phyloP scores from a whole-genome alignment of 805 yeast species.

The Metschnikowia peoriensis region DNA sequence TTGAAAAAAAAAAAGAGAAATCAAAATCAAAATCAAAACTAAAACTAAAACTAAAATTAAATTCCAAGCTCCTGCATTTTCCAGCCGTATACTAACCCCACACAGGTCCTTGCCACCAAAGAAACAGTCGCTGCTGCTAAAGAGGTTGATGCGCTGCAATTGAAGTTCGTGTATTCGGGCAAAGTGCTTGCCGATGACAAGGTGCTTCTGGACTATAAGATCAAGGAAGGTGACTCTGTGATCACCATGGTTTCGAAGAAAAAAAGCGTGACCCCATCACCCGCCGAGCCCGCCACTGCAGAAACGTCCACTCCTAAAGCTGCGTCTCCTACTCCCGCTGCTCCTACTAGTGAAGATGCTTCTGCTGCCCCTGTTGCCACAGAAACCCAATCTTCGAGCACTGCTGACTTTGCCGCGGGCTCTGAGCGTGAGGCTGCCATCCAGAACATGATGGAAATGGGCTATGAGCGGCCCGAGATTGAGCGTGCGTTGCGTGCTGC shows the following conservation, averaged over 20 bases:
- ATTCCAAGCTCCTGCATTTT: too few species aligned
- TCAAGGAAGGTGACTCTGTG: conserved; percentile 83
- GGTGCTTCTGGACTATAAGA: conserved; percentile 64
- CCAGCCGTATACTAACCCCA: conserved; percentile 7
- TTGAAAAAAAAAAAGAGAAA: too few species aligned
- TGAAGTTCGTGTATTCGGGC: conserved; percentile 90
- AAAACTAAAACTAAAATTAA: too few species aligned
- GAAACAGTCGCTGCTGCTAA: conserved; percentile 67
- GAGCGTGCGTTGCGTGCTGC: conserved; percentile 93
- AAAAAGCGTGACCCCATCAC: conserved; percentile 26
- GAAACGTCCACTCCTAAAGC: not conserved
- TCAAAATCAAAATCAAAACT: too few species aligned
- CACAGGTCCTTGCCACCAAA: conserved; percentile 62
- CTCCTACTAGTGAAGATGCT: not conserved
- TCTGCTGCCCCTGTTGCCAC: not conserved
- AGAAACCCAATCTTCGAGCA: conserved; percentile 19
- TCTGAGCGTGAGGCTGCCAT: conserved; percentile 75
- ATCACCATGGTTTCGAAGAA: conserved; percentile 80
- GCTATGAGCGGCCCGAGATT: conserved; percentile 83
- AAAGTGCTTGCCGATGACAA: conserved; percentile 86
- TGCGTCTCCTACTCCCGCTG: not conserved
- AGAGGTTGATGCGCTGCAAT: conserved; percentile 65
- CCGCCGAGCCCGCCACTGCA: conserved; percentile 14
- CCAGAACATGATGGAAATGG: conserved; percentile 90
- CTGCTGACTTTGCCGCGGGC: conserved; percentile 72